phyloP scores from a whole-genome alignment of 2,329 filamentous ascomycete species.

The Didymella exigua region DNA sequence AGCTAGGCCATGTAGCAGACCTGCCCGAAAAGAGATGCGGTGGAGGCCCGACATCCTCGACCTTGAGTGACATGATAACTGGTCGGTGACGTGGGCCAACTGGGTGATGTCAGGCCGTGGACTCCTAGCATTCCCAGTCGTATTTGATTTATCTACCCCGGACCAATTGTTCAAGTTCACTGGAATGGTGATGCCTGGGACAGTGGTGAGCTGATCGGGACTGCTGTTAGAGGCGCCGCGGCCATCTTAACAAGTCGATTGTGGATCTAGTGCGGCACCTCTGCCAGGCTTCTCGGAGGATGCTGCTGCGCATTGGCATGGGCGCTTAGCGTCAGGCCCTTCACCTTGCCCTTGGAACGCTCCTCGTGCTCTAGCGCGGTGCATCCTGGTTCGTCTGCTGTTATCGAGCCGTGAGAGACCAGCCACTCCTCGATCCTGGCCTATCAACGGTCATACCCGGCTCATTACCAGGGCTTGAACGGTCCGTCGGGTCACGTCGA shows the following conservation, averaged over 20 bases:
- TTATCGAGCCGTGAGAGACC: slow-evolving; percentile 42
- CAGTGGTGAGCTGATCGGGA: slow-evolving; percentile 21
- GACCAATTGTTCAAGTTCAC: slow-evolving; percentile 1
- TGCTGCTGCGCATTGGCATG: slow-evolving; percentile 29
- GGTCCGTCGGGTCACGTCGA: slow-evolving; percentile 32
- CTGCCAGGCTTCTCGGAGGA: slow-evolving; percentile 35
- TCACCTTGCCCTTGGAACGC: slow-evolving; percentile 28
- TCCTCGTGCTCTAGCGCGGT: slow-evolving; percentile 26
- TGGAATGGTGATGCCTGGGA: slow-evolving; percentile 16
- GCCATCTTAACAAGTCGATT: slow-evolving; percentile 31
- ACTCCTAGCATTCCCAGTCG: slow-evolving; percentile 18
- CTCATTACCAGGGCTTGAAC: slow-evolving; percentile 45
- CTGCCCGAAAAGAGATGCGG: slow-evolving; percentile 40
- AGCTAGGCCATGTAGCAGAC: slow-evolving; percentile 36
- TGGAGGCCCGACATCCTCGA: slow-evolving; percentile 45
- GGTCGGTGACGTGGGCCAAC: slow-evolving; percentile 18
- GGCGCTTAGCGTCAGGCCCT: slow-evolving; percentile 35
- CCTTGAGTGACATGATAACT: slow-evolving; percentile 40
- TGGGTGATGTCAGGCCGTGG: slow-evolving; percentile 24
- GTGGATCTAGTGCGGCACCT: slow-evolving; percentile 43
- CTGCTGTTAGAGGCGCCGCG: slow-evolving; percentile 18
- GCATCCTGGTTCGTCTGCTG: slow-evolving; percentile 26
- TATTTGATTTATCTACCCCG: slow-evolving; percentile 5
- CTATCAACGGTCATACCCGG: slow-evolving; percentile 42
- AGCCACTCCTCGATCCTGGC: slow-evolving; percentile 23